Conservation (phyloP, 1,139 yeast genomes). For the Kodamaea ohmeri region DNA sequence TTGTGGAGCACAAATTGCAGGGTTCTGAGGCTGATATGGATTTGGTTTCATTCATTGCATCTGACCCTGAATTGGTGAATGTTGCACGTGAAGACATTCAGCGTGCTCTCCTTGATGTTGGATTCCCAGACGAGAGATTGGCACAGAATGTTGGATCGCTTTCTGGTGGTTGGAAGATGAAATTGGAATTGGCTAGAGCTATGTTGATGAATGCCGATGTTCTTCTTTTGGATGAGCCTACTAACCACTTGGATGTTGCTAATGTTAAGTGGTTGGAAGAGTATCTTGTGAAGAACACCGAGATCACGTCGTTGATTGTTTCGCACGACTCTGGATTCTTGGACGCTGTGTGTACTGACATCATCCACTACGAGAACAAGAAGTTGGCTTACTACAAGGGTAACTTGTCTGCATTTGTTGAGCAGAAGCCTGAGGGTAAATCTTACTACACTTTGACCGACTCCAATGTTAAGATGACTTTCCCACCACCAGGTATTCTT, state of each 20-base stretch:
- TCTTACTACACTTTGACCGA: constrained; percentile 95
- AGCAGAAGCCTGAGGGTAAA: constrained; percentile 92
- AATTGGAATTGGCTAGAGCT: constrained; percentile 95
- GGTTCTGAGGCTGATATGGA: constrained; percentile 93
- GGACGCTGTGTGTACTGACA: constrained; percentile 94
- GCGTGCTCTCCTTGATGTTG: constrained; percentile 75
- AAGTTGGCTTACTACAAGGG: constrained; percentile 95
- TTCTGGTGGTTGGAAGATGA: constrained; percentile 99
- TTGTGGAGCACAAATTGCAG: constrained; percentile 95
- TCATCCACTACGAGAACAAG: constrained; percentile 93
- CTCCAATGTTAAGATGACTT: constrained; percentile 91
- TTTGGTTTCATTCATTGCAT: constrained; percentile 82
- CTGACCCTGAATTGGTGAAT: constrained; percentile 73
- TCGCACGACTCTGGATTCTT: constrained; percentile 97
- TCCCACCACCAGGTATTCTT: constrained; percentile 97
- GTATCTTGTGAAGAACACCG: constrained; percentile 73
- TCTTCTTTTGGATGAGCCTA: constrained; percentile 92
- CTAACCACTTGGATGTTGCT: constrained; percentile 93
- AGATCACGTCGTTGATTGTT: constrained; percentile 91
- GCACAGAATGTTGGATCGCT: constrained; percentile 88
- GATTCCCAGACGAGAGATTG: constrained; percentile 87
- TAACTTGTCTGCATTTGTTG: constrained; percentile 87
- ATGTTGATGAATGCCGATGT: constrained; percentile 98
- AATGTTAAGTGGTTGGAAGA: constrained; percentile 95
- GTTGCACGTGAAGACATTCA: constrained; percentile 65